Percentiles rank a stretch among this genome's conserved stretches.
These are phyloP conservation scores for Sporothrix globosa DNA, from an alignment of 2,329 filamentous ascomycete genomes.

Conservation along the genomic window DNA sequence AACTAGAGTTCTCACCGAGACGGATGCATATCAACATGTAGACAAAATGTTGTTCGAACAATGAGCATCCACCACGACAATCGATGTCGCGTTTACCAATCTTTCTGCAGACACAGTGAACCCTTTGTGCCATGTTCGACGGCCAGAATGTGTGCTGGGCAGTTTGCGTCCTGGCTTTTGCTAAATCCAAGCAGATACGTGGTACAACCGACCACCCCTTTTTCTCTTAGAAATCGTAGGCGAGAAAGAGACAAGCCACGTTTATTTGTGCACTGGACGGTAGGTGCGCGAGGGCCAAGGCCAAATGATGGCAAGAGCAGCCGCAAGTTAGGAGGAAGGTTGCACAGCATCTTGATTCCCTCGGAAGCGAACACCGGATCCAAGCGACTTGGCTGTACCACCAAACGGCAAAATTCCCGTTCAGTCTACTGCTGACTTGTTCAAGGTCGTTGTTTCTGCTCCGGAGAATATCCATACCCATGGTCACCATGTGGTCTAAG, in stretches of 20 bases:
- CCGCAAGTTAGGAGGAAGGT: not conserved
- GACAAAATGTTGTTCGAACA: too few species aligned
- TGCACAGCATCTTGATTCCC: not conserved
- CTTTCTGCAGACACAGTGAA: not conserved
- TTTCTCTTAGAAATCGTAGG: not conserved
- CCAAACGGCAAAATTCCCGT: not conserved
- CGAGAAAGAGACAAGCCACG: not conserved
- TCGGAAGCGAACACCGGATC: conserved; percentile 9
- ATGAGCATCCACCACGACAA: too few species aligned
- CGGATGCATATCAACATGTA: too few species aligned
- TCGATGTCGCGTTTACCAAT: not conserved
- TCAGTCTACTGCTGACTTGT: not conserved
- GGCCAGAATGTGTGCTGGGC: not conserved
- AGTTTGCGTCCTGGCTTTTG: not conserved
- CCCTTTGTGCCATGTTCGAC: not conserved
- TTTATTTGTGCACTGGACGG: not conserved
- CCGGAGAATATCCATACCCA: conserved; percentile 9
- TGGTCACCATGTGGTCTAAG: not conserved
- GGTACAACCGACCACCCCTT: not conserved
- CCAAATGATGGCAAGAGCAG: conserved; percentile 8
- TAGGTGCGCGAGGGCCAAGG: not conserved
- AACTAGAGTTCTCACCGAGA: too few species aligned
- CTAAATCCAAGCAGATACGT: not conserved
- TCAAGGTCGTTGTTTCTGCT: not conserved
- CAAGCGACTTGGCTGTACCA: conserved; percentile 26